Evolutionary conservation across 768 basidiomycete genomes (phyloP).

Genomic region (Pulveroboletus sp.): DNA sequence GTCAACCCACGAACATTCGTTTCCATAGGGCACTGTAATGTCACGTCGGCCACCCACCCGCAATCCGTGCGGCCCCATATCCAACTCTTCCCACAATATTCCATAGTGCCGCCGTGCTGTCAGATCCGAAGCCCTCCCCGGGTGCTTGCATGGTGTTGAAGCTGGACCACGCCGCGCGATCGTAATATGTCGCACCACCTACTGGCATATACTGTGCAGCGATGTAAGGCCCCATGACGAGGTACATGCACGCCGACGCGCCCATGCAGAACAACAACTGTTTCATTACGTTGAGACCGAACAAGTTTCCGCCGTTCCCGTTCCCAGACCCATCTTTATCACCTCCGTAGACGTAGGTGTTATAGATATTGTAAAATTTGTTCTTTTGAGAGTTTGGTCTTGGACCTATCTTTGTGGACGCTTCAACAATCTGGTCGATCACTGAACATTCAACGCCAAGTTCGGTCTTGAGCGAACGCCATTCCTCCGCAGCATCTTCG

Average conservation of each 20-base stretch:
- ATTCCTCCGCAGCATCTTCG: conserved; percentile 67
- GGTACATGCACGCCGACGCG: conserved; percentile 58
- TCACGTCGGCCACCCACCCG: conserved; percentile 78
- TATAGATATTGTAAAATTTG: conserved; percentile 85
- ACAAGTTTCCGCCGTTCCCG: conserved; percentile 17
- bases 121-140: conserved; percentile 68
- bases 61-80: conserved; percentile 72
- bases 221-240: conserved; percentile 59
- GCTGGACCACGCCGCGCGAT: conserved; percentile 75
- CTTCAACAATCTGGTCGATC: conserved; percentile 66
- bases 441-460: conserved; percentile 74
- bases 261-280: conserved; percentile 60
- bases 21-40: neutral
- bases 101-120: conserved; percentile 65
- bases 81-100: conserved; percentile 67
- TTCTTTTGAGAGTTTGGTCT: conserved; percentile 39
- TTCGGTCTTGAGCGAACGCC: conserved; percentile 77
- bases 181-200: conserved; percentile 72
- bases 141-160: conserved; percentile 70
- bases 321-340: conserved; percentile 36
- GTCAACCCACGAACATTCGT: conserved; percentile 3
- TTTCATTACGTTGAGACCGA: conserved; percentile 35
- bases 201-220: conserved; percentile 53
- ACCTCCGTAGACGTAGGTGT: conserved; percentile 58
- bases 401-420: conserved; percentile 32